phyloP scores from a whole-genome alignment of 805 yeast species.

The Candida sonorensis region DNA sequence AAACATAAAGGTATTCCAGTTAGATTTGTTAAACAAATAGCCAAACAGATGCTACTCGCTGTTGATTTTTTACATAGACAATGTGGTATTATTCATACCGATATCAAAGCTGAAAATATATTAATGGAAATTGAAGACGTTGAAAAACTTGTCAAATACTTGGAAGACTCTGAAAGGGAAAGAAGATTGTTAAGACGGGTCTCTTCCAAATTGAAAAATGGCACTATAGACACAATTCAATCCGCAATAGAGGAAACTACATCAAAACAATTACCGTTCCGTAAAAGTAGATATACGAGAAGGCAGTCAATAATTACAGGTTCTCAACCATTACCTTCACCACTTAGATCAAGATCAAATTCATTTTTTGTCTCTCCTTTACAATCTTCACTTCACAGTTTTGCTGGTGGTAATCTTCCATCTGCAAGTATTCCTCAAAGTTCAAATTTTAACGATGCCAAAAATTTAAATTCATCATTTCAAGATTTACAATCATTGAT shows the following conservation, averaged over 20 bases:
- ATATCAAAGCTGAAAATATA: conserved; percentile 70
- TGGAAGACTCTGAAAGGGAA: conserved; percentile 34
- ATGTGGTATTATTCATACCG: conserved; percentile 70
- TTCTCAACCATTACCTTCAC: conserved; percentile 89
- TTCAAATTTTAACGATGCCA: not conserved
- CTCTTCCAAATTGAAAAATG: conserved; percentile 17
- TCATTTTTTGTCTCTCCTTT: conserved; percentile 24
- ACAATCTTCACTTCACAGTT: conserved; percentile 9
- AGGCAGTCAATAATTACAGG: conserved; percentile 78
- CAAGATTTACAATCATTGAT: conserved; percentile 32
- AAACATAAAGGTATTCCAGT: conserved; percentile 45
- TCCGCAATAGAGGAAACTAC: conserved; percentile 9
- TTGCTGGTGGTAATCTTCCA: conserved; percentile 10
- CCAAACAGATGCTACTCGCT: conserved; percentile 49
- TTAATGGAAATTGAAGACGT: conserved; percentile 47
- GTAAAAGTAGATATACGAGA: conserved; percentile 41
- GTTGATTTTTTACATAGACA: conserved; percentile 51
- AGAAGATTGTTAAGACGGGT: conserved; percentile 25
- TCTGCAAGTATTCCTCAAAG: conserved; percentile 3
- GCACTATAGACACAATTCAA: conserved; percentile 8
- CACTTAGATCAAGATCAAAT: conserved; percentile 49
- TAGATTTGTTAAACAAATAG: conserved; percentile 48
- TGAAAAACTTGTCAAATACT: conserved; percentile 39
- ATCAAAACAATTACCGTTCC: conserved; percentile 14
- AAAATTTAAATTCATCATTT: conserved; percentile 10